Evolutionary conservation across 176 grass and related monocot species (phyloP), one percentile per base, ranked within the genome.

Genomic region (Coix lacrymajobi): DNA sequence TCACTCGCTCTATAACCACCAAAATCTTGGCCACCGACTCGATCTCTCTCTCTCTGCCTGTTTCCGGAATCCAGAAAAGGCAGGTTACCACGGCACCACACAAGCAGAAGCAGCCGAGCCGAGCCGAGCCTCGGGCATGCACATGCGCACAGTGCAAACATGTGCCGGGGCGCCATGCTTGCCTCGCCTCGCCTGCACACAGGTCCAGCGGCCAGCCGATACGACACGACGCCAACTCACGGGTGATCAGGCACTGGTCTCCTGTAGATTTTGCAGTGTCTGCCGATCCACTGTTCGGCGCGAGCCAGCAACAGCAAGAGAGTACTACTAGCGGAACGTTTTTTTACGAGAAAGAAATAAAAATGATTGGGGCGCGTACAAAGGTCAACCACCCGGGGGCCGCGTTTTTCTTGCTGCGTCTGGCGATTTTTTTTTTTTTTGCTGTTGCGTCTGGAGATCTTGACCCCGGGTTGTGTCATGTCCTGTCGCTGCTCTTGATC

Each of bases 341-440:
- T 20, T 51, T 51, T 51, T 19, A 51, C 46, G 17, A 51, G 46
- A 16, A 51, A 51, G 46, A 51, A 51, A 51, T 74, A 10, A 13
- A 83, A 81, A 85, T 81, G 46, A 73, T 65, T 75, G 82, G 86
- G 81, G n/a, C 51, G 57, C 41, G 37, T 38, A 20, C 82, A 82
- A 34, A 69, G 48, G 86, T 85, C 90, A 79, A 56, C 36, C 15
- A 4, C 32, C n/a, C n/a, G n/a, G 7, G 11, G 60, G 40, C 20
- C 41, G 10, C 64, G 24, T 65, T 89, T 81, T 76, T 80, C 83
- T 85, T 57, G 64, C 37, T 45, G 65, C 33, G 1, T 77, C 80
- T 77, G 88, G 63, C 83, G 46, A n/a, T n/a, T n/a, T n/a, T n/a
- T n/a, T n/a, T 65, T 89, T 81, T 76, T 80, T 78, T 85, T 57